Evolutionary conservation across 306 rosid genomes (phyloP).

Genomic region (Medicago arabica): DNA sequence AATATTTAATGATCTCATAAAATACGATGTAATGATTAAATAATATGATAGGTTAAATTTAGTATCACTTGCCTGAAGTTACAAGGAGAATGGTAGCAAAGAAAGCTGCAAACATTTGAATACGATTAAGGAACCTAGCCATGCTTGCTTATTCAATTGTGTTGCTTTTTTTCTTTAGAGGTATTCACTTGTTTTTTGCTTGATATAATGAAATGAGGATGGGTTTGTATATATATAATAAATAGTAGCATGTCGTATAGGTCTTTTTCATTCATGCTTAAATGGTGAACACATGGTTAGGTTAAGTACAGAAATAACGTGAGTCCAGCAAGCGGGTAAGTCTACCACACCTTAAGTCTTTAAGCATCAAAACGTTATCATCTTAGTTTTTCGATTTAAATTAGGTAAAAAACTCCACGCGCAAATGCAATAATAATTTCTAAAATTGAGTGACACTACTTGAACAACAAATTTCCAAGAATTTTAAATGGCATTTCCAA

Average conservation of each 20-base stretch:
- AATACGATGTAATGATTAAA: neutral
- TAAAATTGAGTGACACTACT: too few relatives aligned
- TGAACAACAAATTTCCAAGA: too few relatives aligned
- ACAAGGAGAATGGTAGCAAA: conserved; percentile 38
- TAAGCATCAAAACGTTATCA: neutral
- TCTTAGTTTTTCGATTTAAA: too few relatives aligned
- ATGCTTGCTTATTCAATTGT: conserved; percentile 8
- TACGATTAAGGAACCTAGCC: conserved; percentile 27
- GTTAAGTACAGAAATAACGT: conserved; percentile 35
- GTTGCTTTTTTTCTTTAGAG: neutral
- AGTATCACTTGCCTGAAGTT: conserved; percentile 40
- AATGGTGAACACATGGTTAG: conserved; percentile 43
- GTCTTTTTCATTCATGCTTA: conserved; percentile 42
- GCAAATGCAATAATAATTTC: too few relatives aligned
- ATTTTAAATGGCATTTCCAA: too few relatives aligned
- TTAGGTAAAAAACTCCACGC: too few relatives aligned
- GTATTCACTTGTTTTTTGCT: neutral
- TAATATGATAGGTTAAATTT: neutral
- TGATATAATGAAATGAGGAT: neutral
- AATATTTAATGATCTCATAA: neutral
- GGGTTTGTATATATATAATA: neutral
- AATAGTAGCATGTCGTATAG: too few relatives aligned
- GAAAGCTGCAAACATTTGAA: conserved; percentile 41
- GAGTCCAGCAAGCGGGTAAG: neutral
- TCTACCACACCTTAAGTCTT: neutral